Base-by-base conservation (phyloP, 495 filamentous ascomycete genomes). In the Neurospora sp. region DNA sequence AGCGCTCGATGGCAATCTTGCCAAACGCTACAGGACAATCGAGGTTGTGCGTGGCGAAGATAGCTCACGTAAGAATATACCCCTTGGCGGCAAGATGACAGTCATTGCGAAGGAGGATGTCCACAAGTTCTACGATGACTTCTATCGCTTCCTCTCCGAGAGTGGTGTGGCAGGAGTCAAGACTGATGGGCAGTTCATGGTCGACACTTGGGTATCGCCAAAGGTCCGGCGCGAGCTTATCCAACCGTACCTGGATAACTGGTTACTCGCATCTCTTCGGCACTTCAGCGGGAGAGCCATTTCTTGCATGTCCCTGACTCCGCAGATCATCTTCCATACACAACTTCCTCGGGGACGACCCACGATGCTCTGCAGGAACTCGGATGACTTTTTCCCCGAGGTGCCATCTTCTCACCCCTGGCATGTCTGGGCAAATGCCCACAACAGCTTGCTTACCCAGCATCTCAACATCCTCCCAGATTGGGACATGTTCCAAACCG, bases 401-500 rank as follows among this genome's bases (percentile, higher is more conserved):
- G 85, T 93, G 12, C 85, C 88, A 4, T 85, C 86, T 10, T 92
- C 91, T 5, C 96, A 98, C 76, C 87, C 94, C 1, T 98, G 95
- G 94, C 96, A 99, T 81, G 84, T 99, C 65, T 99, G 94, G 81
- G 89, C 90, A 73, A 98, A 98, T 78, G 93, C 95, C 3, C 92
- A 98, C 80, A 98, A 96, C 78, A 83, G 91, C n/a, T 85, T 97
- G 16, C 84, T 97, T 22, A 95, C 94, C 2, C 84, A 85, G 69
- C 85, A 88, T 72, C 76, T 88, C 20, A 85, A 86, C 71, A 69
- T 84, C 14, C 76, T 87, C 2, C 94, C 94, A 0, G 96, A 99
- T 81, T 99, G 96, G 96, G 96, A 98, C 81, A 98, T 99, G 96
- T 99, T 99, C 81, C 96, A 99, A 79, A 97, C 96, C 1, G 80